Base-by-base conservation (phyloP, 768 basidiomycete genomes). In the Lyophyllum semitale region DNA sequence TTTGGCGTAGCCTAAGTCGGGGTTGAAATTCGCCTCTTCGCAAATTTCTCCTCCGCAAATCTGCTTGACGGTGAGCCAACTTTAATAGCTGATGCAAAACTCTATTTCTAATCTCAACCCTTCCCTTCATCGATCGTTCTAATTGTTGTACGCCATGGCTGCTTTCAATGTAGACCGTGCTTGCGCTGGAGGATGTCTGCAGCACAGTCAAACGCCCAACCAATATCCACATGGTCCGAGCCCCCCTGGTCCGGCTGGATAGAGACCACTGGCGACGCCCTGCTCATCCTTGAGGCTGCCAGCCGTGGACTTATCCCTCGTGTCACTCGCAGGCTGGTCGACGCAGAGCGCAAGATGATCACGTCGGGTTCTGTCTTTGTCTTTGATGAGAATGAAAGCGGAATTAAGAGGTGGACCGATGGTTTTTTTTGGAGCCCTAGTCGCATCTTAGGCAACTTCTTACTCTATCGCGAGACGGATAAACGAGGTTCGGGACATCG, bases 371-470 rank as follows among this genome's bases (percentile, higher is more conserved):
- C 90, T 7, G 93, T 98, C 11, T 98, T 98, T 64, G 95, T 97
- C 60, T 98, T 97, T 66, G 93, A 98, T 71, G 95, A 97, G 76
- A 89, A 93, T 64, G 94, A 96, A 73, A 93, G 91, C 65, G 94
- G 95, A 25, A 98, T 98, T 76, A 96, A 95, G 76, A 83, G 95
- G 41, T 97, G 95, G 92, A 98, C 95, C 1, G 95, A 98, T 73
- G 94, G 95, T n/a, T 88, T 91, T 68, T 89, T 90, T 68, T 97
- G 95, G 95, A 91, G 89, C 61, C 95, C 95, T 0, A 90, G 88
- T 60, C 80, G 95, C 54, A 97, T 97, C 25, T 76, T 97, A 55
- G 93, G 93, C 63, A 98, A 98, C 71, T 98, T 97, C 67, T 77
- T 98, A 64, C 85, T 96, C 58, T 98, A 98, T 73, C 88, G 95